A percentile compares a stretch with the other conserved stretches of the same genome.
Evolutionary conservation across 805 yeast genomes (phyloP).

Genomic region (Wickerhamomyces bisporus): DNA sequence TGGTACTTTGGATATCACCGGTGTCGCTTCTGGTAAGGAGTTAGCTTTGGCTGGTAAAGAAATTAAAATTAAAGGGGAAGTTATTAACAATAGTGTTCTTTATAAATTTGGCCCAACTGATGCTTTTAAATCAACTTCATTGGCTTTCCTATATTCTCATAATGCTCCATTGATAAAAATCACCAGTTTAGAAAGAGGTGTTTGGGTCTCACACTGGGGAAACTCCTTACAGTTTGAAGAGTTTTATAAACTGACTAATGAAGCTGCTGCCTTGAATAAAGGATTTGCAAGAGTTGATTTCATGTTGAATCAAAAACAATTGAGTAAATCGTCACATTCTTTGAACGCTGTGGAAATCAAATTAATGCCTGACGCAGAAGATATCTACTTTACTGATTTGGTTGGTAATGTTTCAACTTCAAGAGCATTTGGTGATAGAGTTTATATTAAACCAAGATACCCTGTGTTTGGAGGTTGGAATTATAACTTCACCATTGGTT

Average conservation of each 20-base stretch:
- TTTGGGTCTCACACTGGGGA: constrained; percentile 90
- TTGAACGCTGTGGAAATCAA: constrained; percentile 56
- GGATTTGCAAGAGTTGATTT: constrained; percentile 83
- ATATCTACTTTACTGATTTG: constrained; percentile 76
- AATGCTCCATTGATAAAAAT: constrained; percentile 61
- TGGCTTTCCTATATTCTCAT: constrained; percentile 58
- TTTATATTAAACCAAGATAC: constrained; percentile 76
- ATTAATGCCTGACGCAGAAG: constrained; percentile 47
- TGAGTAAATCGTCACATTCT: constrained; percentile 48
- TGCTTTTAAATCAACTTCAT: constrained; percentile 43
- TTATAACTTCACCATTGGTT: constrained; percentile 93
- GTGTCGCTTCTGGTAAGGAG: constrained; percentile 43
- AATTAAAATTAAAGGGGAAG: constrained; percentile 32
- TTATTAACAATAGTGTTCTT: constrained; percentile 36
- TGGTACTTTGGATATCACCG: constrained; percentile 40
- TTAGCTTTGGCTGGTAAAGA: constrained; percentile 26
- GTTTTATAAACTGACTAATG: constrained; percentile 72
- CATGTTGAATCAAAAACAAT: constrained; percentile 48
- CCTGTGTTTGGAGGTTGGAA: constrained; percentile 98
- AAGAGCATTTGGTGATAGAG: constrained; percentile 28
- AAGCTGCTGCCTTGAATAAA: constrained; percentile 59
- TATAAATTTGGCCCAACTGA: constrained; percentile 52
- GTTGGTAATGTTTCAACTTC: constrained; percentile 93
- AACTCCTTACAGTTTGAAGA: constrained; percentile 73
- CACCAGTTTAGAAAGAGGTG: constrained; percentile 56